phyloP scores from a whole-genome alignment of 2,329 filamentous ascomycete genomes.

The Colletotrichum sp. region DNA sequence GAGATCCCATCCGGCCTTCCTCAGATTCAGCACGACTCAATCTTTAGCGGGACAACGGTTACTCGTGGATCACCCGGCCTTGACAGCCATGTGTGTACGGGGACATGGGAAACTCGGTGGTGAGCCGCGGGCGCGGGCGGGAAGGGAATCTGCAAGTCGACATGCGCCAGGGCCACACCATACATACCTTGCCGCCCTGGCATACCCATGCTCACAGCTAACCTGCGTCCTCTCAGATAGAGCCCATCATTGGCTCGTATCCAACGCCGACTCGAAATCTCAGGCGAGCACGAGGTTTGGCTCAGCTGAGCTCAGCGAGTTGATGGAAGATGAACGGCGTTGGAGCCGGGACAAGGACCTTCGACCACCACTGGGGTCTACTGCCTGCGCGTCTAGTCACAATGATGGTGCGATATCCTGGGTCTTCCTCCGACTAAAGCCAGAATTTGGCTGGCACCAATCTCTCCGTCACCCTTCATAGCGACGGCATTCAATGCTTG shows the following conservation, averaged over 20 bases:
- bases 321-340: neutral
- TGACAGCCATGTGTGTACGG: neutral
- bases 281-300: neutral
- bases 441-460: neutral
- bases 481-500: neutral
- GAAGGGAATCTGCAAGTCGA: slow-evolving; percentile 13
- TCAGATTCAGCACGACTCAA: slow-evolving; percentile 9
- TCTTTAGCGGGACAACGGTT: neutral
- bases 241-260: neutral
- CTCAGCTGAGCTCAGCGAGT: neutral
- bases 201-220: slow-evolving; percentile 1
- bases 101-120: neutral
- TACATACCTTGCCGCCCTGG: neutral
- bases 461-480: neutral
- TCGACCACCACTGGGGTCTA: neutral
- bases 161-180: neutral
- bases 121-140: slow-evolving; percentile 4
- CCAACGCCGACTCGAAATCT: neutral
- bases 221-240: neutral
- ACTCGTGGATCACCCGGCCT: slow-evolving; percentile 4
- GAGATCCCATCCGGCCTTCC: slow-evolving; percentile 1
- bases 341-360: neutral
- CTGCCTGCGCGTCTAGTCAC: neutral
- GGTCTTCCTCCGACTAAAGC: neutral
- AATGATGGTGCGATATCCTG: neutral